Conservation (phyloP, 306 rosid genomes). For the Vicia villosa region DNA sequence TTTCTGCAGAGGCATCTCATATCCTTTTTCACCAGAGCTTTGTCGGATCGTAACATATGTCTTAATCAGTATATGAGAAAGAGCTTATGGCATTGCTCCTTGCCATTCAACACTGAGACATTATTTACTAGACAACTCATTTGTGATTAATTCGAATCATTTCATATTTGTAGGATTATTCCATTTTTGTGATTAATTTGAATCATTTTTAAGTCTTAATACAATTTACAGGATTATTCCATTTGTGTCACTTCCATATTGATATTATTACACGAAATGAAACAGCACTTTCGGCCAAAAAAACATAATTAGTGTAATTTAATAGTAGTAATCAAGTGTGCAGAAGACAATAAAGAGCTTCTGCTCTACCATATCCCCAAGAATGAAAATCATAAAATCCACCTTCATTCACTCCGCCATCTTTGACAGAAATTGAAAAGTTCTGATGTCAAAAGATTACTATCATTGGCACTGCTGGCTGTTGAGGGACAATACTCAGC, state of each 20-base stretch:
- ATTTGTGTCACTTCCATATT: not conserved
- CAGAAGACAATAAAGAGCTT: not conserved
- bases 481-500: slow-evolving; percentile 5
- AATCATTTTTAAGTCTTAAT: no score
- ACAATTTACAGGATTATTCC: no score
- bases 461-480: slow-evolving; percentile 1
- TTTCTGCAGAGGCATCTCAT: no score
- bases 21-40: no score
- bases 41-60: no score
- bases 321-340: slow-evolving; percentile 1
- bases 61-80: no score
- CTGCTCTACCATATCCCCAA: slow-evolving; percentile 14
- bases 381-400: slow-evolving; percentile 29
- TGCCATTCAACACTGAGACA: no score
- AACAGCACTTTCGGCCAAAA: slow-evolving; percentile 2
- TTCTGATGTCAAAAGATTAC: slow-evolving; percentile 2
- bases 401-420: not conserved
- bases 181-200: no score
- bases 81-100: no score
- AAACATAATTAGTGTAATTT: not conserved
- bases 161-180: no score
- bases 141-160: no score
- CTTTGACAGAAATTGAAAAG: slow-evolving; percentile 22
- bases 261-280: not conserved
- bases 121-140: no score